These are phyloP conservation scores for Quercus cerris DNA, from an alignment of 306 rosid species.

Conservation along the genomic window DNA sequence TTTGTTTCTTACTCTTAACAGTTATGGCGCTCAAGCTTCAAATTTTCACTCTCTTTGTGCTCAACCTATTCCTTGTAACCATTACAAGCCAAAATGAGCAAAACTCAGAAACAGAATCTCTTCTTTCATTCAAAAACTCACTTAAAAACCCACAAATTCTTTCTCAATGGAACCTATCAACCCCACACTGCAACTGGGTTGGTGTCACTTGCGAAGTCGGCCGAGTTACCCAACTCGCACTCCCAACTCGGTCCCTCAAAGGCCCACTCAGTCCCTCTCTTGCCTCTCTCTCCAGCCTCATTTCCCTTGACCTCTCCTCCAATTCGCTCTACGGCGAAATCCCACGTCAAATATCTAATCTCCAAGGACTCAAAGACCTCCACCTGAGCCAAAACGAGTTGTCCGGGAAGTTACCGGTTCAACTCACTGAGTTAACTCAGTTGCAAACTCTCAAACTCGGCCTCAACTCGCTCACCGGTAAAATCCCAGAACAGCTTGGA, in stretches of 20 bases:
- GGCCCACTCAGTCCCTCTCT: constrained; percentile 51
- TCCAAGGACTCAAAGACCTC: constrained; percentile 34
- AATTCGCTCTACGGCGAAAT: constrained; percentile 60
- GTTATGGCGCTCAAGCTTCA: constrained; percentile 27
- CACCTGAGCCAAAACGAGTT: constrained; percentile 36
- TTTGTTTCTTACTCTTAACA: background rate
- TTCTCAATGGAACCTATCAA: constrained; percentile 50
- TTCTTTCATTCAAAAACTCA: constrained; percentile 59
- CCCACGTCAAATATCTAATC: constrained; percentile 35
- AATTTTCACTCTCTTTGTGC: constrained; percentile 15
- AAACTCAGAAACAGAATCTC: constrained; percentile 40
- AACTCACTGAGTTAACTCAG: constrained; percentile 34
- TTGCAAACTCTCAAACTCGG: constrained; percentile 54
- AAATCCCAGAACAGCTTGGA: constrained; percentile 59
- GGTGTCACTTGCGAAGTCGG: constrained; percentile 71
- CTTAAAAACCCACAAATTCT: constrained; percentile 50
- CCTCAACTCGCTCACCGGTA: constrained; percentile 52
- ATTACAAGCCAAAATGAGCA: constrained; percentile 9
- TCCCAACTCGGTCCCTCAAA: constrained; percentile 43
- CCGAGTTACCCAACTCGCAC: constrained; percentile 63
- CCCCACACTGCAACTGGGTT: constrained; percentile 68
- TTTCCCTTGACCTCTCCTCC: constrained; percentile 59
- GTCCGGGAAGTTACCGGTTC: constrained; percentile 38
- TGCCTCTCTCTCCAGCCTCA: constrained; percentile 45
- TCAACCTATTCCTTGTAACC: constrained; percentile 20